phyloP scores from a whole-genome alignment of 768 basidiomycete genomes.

The Inosperma sp. region DNA sequence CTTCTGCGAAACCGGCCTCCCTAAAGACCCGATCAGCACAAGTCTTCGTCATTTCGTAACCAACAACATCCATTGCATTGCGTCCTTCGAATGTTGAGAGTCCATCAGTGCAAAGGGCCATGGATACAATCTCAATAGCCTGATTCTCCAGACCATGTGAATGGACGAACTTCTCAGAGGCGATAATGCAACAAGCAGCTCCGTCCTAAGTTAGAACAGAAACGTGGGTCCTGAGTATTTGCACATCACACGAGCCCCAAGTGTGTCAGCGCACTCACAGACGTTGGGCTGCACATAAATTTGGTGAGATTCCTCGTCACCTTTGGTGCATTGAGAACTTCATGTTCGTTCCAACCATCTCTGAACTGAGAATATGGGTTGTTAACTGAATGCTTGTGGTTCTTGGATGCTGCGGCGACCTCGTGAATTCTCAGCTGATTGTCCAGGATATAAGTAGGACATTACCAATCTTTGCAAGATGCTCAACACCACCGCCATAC shows the following conservation, averaged over 20 bases:
- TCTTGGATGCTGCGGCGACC: slow-evolving; percentile 60
- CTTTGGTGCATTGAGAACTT: slow-evolving; percentile 61
- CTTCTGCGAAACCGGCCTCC: slow-evolving; percentile 63
- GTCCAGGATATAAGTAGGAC: not conserved
- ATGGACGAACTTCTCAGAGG: slow-evolving; percentile 75
- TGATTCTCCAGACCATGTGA: slow-evolving; percentile 73
- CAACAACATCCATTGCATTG: slow-evolving; percentile 79
- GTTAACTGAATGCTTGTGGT: slow-evolving; percentile 74
- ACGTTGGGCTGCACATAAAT: slow-evolving; percentile 87
- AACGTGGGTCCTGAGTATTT: not conserved
- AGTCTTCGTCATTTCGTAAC: slow-evolving; percentile 68
- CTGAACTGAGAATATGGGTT: slow-evolving; percentile 88
- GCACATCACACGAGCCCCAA: too few species aligned
- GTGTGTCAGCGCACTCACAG: slow-evolving; percentile 42
- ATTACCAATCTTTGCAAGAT: slow-evolving; percentile 75
- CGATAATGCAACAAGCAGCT: slow-evolving; percentile 72
- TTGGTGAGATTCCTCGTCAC: slow-evolving; percentile 73
- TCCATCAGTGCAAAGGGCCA: slow-evolving; percentile 62
- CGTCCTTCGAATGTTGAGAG: slow-evolving; percentile 58
- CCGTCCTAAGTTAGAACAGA: slow-evolving; percentile 47
- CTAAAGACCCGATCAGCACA: slow-evolving; percentile 66
- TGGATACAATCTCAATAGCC: slow-evolving; percentile 76
- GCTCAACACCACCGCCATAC: slow-evolving; percentile 61
- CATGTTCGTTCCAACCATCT: slow-evolving; percentile 68
- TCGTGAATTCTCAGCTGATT: not conserved